Percentiles rank a stretch among this genome's conserved stretches.
Conservation (phyloP, 768 basidiomycete species). For the Crepidotus variabilis region DNA sequence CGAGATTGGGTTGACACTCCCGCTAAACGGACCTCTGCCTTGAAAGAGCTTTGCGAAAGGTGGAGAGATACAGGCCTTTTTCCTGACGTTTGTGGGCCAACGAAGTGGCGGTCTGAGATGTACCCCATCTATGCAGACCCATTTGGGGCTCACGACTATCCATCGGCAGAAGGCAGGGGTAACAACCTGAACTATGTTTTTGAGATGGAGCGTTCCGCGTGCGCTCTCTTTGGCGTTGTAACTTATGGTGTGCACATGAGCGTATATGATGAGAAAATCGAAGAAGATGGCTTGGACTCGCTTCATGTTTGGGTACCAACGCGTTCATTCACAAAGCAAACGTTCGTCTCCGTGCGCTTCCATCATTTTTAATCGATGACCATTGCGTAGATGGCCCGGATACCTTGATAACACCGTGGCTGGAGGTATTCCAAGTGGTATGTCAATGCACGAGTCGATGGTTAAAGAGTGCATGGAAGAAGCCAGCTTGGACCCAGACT, state of each 20-base stretch:
- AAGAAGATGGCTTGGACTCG: constrained; percentile 29
- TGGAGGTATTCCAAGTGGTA: constrained; percentile 86
- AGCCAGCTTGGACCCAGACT: constrained; percentile 69
- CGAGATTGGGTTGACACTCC: constrained; percentile 48
- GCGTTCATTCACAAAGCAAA: constrained; percentile 82
- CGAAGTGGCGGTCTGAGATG: constrained; percentile 83
- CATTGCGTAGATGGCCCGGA: constrained; percentile 64
- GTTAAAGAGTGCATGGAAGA: constrained; percentile 95
- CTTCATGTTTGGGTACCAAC: constrained; percentile 85
- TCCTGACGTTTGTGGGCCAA: constrained; percentile 61
- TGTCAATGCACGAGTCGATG: constrained; percentile 65
- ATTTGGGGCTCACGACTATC: constrained; percentile 54
- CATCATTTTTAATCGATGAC: not conserved
- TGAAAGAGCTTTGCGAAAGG: constrained; percentile 66
- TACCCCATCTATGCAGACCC: constrained; percentile 77
- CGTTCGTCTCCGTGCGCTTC: constrained; percentile 44
- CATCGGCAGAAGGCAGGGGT: constrained; percentile 27
- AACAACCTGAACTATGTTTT: constrained; percentile 66
- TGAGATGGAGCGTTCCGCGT: constrained; percentile 86
- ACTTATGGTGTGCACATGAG: constrained; percentile 95
- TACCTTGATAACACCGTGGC: constrained; percentile 89
- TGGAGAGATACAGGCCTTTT: constrained; percentile 72
- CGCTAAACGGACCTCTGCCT: constrained; percentile 52
- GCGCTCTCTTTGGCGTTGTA: constrained; percentile 82
- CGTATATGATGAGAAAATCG: constrained; percentile 47